Percentiles rank a stretch among this genome's conserved stretches.
Evolutionary conservation across 164 flowering plant genomes (phyloP).

Genomic region (Macadamia tetraphylla): DNA sequence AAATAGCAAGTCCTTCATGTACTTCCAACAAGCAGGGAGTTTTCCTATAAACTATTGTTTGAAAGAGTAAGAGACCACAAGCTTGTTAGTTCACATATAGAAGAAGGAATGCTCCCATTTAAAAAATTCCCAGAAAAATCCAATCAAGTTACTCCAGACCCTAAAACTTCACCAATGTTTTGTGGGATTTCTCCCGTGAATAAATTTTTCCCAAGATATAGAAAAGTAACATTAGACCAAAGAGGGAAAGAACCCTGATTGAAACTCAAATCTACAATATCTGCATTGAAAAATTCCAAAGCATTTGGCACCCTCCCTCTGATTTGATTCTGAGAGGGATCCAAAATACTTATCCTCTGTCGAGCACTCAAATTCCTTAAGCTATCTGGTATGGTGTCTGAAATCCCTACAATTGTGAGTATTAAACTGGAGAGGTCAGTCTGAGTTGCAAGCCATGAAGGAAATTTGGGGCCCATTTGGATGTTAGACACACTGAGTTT

Average conservation of each 20-base stretch:
- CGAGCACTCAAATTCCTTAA: conserved; percentile 5
- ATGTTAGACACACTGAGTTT: neutral
- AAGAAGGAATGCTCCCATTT: too few species aligned
- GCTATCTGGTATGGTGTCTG: conserved; percentile 21
- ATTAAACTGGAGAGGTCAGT: neutral
- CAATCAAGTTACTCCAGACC: too few species aligned
- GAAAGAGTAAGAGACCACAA: too few species aligned
- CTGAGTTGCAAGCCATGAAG: conserved; percentile 15
- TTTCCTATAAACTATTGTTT: too few species aligned
- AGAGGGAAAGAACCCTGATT: neutral
- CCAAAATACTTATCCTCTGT: neutral
- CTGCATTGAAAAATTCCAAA: neutral
- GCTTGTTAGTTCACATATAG: too few species aligned
- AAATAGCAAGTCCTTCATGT: too few species aligned
- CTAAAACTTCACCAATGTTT: neutral
- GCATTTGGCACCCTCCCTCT: neutral
- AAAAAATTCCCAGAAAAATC: too few species aligned
- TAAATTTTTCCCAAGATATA: conserved; percentile 1
- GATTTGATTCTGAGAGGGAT: conserved; percentile 7
- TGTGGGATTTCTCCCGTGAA: neutral
- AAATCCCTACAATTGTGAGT: conserved; percentile 7
- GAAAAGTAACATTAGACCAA: neutral
- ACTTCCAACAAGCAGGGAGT: too few species aligned
- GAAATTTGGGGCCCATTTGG: conserved; percentile 13
- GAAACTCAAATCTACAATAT: neutral